Percentiles rank a stretch among this genome's conserved stretches.
Conservation (phyloP, 495 filamentous ascomycete species). For the Bacidia rubella region DNA sequence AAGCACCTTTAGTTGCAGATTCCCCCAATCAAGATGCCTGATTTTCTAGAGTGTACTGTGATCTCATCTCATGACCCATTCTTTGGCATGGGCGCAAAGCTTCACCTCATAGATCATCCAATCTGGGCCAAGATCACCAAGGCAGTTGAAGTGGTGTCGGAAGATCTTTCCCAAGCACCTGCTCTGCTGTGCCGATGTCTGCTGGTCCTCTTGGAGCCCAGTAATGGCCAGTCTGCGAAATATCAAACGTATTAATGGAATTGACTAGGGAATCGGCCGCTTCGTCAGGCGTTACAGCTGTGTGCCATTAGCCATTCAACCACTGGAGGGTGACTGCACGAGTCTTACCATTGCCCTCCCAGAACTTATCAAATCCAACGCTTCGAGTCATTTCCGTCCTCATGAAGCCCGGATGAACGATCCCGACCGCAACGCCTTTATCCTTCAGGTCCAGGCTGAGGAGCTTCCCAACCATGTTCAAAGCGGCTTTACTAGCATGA, state of each 20-base stretch:
- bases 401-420: slow-evolving; percentile 67
- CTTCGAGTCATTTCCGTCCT: slow-evolving; percentile 58
- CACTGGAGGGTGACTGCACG: slow-evolving; percentile 1
- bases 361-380: slow-evolving; percentile 59
- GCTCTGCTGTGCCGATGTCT: slow-evolving; percentile 58
- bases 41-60: too few relatives aligned
- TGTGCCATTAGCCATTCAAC: not conserved
- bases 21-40: too few relatives aligned
- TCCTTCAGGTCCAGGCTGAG: slow-evolving; percentile 53
- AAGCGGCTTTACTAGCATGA: slow-evolving; percentile 56
- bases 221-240: slow-evolving; percentile 51
- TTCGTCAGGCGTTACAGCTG: slow-evolving; percentile 53
- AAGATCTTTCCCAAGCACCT: slow-evolving; percentile 45
- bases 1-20: too few relatives aligned
- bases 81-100: too few relatives aligned
- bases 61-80: too few relatives aligned
- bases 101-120: too few relatives aligned
- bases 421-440: slow-evolving; percentile 46
- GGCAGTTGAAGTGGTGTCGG: slow-evolving; percentile 51
- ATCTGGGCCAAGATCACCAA: too few relatives aligned
- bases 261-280: slow-evolving; percentile 49
- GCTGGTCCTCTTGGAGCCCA: slow-evolving; percentile 59
- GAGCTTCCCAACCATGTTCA: slow-evolving; percentile 65
- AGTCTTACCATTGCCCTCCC: slow-evolving; percentile 52
- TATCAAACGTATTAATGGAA: slow-evolving; percentile 49